Percentiles rank a stretch among this genome's conserved stretches.
Evolutionary conservation across 352 stramenopile genomes (phyloP).

Genomic region (Globisporangium iwayamae): DNA sequence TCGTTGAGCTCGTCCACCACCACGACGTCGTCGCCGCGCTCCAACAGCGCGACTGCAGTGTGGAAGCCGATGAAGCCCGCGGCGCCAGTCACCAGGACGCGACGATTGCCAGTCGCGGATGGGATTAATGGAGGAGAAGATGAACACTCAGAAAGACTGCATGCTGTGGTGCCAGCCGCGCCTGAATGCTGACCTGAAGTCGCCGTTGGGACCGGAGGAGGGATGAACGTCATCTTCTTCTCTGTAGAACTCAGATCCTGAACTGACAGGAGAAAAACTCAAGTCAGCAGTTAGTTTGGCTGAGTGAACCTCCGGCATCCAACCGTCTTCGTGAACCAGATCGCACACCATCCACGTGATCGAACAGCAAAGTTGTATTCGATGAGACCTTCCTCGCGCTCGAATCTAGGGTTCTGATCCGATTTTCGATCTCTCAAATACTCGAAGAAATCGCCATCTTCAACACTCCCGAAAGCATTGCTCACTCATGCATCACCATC

Average conservation of each 20-base stretch:
- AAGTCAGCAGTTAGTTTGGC: too few relatives aligned
- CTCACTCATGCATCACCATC: neutral
- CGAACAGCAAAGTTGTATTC: neutral
- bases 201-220: neutral
- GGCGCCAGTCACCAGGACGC: conserved; percentile 89
- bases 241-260: neutral
- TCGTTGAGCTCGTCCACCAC: conserved; percentile 99
- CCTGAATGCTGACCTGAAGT: neutral
- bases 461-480: neutral
- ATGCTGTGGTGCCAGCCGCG: neutral
- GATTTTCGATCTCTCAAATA: neutral
- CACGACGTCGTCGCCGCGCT: conserved; percentile 90
- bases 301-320: too few relatives aligned
- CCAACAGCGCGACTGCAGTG: conserved; percentile 87
- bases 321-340: neutral
- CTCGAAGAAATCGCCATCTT: neutral
- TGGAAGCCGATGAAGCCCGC: conserved; percentile 97
- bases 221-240: conserved; percentile 3
- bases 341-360: neutral
- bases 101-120: conserved; percentile 21
- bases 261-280: neutral
- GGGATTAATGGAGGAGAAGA: conserved; percentile 15
- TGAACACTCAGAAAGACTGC: neutral
- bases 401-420: neutral
- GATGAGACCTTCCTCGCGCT: neutral